Percentiles rank a stretch among this genome's conserved stretches.
Conservation (phyloP, 2,329 filamentous ascomycete species). For the Sarocladium kiliense region DNA sequence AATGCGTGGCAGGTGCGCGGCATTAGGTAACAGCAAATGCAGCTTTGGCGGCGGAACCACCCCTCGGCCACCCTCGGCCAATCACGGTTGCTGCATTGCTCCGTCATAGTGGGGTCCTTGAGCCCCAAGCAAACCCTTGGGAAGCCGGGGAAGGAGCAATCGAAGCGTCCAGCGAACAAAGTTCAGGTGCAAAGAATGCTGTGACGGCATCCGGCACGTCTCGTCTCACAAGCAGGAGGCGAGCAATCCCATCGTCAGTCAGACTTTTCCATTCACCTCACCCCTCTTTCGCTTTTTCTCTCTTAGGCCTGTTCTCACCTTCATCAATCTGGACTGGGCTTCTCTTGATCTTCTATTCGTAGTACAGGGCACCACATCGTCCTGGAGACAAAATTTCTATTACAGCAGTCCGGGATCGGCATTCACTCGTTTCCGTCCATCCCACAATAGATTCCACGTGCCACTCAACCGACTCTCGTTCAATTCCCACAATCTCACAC, state of each 20-base stretch:
- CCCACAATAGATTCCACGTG: background rate
- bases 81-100: background rate
- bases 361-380: too few species aligned
- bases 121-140: background rate
- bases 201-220: conserved; percentile 5
- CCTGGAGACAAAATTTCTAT: too few species aligned
- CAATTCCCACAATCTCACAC: background rate
- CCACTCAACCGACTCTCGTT: background rate
- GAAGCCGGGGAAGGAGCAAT: background rate
- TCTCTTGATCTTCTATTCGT: too few species aligned
- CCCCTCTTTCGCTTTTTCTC: background rate
- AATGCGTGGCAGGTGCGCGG: background rate
- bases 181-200: conserved; percentile 4
- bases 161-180: background rate
- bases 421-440: background rate
- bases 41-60: background rate
- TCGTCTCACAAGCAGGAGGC: background rate
- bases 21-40: conserved; percentile 7
- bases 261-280: background rate
- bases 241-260: background rate
- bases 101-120: background rate
- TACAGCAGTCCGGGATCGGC: conserved; percentile 8
- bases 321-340: too few species aligned
- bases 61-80: background rate
- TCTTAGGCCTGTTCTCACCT: background rate